Evolutionary conservation across 2,329 filamentous ascomycete genomes (phyloP).

Genomic region (Aspergillus quadrilineatus): DNA sequence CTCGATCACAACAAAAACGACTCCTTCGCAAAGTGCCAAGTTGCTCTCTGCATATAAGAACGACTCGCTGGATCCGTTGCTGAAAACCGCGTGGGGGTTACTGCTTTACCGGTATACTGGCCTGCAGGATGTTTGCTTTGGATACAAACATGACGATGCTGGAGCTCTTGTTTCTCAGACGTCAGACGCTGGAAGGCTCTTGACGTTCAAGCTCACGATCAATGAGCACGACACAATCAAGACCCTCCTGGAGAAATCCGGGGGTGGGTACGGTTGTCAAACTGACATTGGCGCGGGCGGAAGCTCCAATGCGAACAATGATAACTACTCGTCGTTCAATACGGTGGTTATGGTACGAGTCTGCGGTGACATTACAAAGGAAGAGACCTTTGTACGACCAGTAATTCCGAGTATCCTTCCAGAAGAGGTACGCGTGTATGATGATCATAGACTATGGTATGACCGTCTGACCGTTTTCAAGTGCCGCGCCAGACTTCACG

Average conservation of each 20-base stretch:
- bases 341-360: conserved; percentile 38
- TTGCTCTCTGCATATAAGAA: conserved; percentile 33
- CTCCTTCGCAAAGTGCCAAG: conserved; percentile 29
- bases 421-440: conserved; percentile 29
- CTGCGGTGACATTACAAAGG: conserved; percentile 25
- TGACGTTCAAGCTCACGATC: conserved; percentile 29
- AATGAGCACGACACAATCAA: conserved; percentile 30
- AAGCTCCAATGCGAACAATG: conserved; percentile 7
- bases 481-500: conserved; percentile 39
- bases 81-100: conserved; percentile 49
- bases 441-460: background rate
- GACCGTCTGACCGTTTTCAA: conserved; percentile 17
- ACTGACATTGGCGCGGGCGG: conserved; percentile 14
- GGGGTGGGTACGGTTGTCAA: conserved; percentile 12
- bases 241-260: conserved; percentile 29
- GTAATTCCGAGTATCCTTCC: conserved; percentile 31
- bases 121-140: conserved; percentile 50
- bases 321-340: conserved; percentile 34
- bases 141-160: conserved; percentile 36
- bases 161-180: conserved; percentile 15
- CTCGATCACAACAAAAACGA: conserved; percentile 35
- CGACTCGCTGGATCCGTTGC: conserved; percentile 24
- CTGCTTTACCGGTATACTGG: conserved; percentile 48
- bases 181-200: conserved; percentile 18
- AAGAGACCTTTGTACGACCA: conserved; percentile 23